phyloP scores from a whole-genome alignment of 495 filamentous ascomycete genomes.

The Annulohypoxylon stygium region DNA sequence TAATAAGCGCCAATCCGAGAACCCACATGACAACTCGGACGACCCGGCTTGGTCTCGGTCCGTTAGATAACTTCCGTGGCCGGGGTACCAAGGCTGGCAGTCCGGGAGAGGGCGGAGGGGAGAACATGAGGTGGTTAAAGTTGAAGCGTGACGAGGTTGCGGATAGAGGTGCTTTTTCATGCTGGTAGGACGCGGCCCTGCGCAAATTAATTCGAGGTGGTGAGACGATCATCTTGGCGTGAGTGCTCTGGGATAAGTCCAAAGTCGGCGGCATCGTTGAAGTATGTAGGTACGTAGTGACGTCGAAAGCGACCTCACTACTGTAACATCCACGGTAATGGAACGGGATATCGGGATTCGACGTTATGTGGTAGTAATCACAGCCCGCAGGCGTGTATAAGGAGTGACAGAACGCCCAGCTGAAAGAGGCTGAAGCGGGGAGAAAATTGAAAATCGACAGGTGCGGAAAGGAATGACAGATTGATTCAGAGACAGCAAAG shows the following conservation, averaged over 20 bases:
- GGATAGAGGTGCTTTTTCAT: slow-evolving; percentile 63
- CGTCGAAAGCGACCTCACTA: slow-evolving; percentile 44
- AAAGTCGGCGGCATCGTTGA: slow-evolving; percentile 62
- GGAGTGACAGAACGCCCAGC: slow-evolving; percentile 32
- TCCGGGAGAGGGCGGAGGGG: slow-evolving; percentile 72
- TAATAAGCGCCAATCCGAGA: slow-evolving; percentile 41
- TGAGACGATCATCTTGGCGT: slow-evolving; percentile 64
- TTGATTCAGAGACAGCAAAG: slow-evolving; percentile 27
- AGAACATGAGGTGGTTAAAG: slow-evolving; percentile 72
- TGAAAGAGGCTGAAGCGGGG: slow-evolving; percentile 29
- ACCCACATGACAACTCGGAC: slow-evolving; percentile 61
- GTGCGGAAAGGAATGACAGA: slow-evolving; percentile 37
- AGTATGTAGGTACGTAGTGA: slow-evolving; percentile 25
- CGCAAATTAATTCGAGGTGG: slow-evolving; percentile 65
- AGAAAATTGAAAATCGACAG: slow-evolving; percentile 15
- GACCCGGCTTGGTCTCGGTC: slow-evolving; percentile 62
- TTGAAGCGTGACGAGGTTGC: slow-evolving; percentile 69
- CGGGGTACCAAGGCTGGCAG: slow-evolving; percentile 74
- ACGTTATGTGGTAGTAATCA: slow-evolving; percentile 25
- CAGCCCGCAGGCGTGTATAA: slow-evolving; percentile 24
- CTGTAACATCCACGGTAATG: slow-evolving; percentile 31
- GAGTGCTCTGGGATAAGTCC: slow-evolving; percentile 61
- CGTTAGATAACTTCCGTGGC: slow-evolving; percentile 63
- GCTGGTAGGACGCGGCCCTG: slow-evolving; percentile 61
- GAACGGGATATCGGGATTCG: slow-evolving; percentile 26